These are phyloP conservation scores for Candida albicans DNA, from an alignment of 1,139 yeast genomes.

Conservation along the genomic window DNA sequence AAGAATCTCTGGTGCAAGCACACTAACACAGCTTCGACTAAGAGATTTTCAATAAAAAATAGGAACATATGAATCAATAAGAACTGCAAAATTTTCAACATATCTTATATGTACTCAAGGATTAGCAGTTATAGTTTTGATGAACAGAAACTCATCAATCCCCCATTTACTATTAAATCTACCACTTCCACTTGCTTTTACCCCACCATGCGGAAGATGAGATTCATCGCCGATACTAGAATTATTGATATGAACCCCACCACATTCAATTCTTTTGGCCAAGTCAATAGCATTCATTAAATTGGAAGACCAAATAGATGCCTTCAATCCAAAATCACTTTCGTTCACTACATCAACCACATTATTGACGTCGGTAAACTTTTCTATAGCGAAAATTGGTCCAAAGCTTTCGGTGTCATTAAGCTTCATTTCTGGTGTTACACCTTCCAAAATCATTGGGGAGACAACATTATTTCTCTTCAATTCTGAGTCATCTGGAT, in stretches of 20 bases:
- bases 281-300: constrained; percentile 35
- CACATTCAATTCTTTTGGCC: constrained; percentile 40
- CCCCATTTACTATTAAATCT: constrained; percentile 56
- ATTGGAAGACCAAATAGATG: constrained; percentile 56
- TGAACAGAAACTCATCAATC: constrained; percentile 37
- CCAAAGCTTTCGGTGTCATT: constrained; percentile 46
- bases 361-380: constrained; percentile 31
- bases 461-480: constrained; percentile 14
- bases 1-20: too few relatives aligned
- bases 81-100: too few relatives aligned
- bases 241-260: constrained; percentile 54
- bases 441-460: constrained; percentile 38
- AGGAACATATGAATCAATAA: too few relatives aligned
- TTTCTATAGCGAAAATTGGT: constrained; percentile 42
- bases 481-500: constrained; percentile 10
- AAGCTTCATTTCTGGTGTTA: constrained; percentile 34
- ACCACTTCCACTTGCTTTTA: constrained; percentile 52
- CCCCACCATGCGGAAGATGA: constrained; percentile 57
- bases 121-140: constrained; percentile 25
- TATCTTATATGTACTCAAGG: background rate
- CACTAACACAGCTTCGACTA: too few relatives aligned
- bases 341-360: constrained; percentile 31
- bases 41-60: background rate
- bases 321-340: constrained; percentile 48
- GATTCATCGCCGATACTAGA: constrained; percentile 52